These are phyloP conservation scores for Vararia minispora DNA, from an alignment of 768 basidiomycete genomes.

Conservation along the genomic window DNA sequence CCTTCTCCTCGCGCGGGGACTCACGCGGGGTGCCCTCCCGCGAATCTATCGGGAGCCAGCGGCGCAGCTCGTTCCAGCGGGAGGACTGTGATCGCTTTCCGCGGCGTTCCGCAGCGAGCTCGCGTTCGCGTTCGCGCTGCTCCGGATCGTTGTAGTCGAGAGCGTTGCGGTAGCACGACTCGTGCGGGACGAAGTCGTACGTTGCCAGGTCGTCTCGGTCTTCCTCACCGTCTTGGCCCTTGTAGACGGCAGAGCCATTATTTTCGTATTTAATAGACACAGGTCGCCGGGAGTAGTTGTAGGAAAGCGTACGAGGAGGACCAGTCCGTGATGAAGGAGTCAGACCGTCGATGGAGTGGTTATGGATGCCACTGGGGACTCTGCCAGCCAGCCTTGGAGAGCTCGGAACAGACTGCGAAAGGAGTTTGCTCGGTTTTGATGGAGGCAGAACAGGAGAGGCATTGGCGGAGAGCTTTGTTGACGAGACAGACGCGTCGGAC, in stretches of 20 bases:
- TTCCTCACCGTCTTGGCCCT: slow-evolving; percentile 23
- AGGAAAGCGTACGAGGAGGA: slow-evolving; percentile 63
- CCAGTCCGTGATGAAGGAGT: slow-evolving; percentile 62
- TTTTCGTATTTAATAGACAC: slow-evolving; percentile 23
- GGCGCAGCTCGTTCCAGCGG: slow-evolving; percentile 33
- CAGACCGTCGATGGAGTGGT: background rate
- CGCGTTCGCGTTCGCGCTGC: slow-evolving; percentile 27
- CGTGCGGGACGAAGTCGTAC: slow-evolving; percentile 23
- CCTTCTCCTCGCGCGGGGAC: slow-evolving; percentile 36
- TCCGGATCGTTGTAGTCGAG: slow-evolving; percentile 34
- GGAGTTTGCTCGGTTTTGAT: too few relatives aligned
- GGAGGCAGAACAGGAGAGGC: too few relatives aligned
- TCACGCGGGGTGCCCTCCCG: slow-evolving; percentile 30
- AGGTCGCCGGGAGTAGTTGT: slow-evolving; percentile 41
- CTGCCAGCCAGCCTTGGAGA: too few relatives aligned
- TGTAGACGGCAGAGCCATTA: slow-evolving; percentile 20
- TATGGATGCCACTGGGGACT: too few relatives aligned
- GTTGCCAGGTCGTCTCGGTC: slow-evolving; percentile 21
- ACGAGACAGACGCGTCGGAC: too few relatives aligned
- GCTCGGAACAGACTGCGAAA: too few relatives aligned
- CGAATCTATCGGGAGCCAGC: slow-evolving; percentile 45
- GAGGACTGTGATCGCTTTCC: slow-evolving; percentile 37
- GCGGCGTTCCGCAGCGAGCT: slow-evolving; percentile 36
- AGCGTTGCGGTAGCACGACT: slow-evolving; percentile 49
- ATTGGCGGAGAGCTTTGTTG: too few relatives aligned